These are phyloP conservation scores for Neodidymelliopsis sp. DNA, from an alignment of 2,329 filamentous ascomycete species.

Conservation along the genomic window DNA sequence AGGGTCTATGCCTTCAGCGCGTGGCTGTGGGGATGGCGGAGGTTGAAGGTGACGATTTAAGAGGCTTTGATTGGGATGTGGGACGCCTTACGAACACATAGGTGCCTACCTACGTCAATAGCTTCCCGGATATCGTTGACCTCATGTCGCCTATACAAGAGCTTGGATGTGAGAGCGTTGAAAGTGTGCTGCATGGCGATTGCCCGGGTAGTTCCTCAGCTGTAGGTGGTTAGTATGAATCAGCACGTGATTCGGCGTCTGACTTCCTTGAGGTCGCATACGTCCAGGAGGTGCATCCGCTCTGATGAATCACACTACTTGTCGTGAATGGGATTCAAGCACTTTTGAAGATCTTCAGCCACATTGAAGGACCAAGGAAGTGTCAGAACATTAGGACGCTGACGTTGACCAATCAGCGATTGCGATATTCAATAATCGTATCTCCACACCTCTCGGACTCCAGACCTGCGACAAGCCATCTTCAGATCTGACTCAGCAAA, in stretches of 20 bases:
- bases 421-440: background rate
- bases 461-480: constrained; percentile 8
- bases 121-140: background rate
- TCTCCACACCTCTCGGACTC: constrained; percentile 5
- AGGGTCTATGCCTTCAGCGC: background rate
- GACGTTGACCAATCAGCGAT: constrained; percentile 1
- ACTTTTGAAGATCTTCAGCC: no score
- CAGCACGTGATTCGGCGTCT: no score
- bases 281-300: no score
- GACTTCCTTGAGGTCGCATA: no score
- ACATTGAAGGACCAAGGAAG: no score
- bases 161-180: background rate
- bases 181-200: constrained; percentile 4
- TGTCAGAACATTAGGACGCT: background rate
- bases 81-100: constrained; percentile 22
- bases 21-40: constrained; percentile 1
- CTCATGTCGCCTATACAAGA: background rate
- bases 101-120: constrained; percentile 10
- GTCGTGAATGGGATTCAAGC: no score
- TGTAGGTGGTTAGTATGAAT: no score
- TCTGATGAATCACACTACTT: no score
- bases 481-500: constrained; percentile 16
- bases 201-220: no score
- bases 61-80: constrained; percentile 8
- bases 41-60: background rate